Percentiles rank a stretch among this genome's conserved stretches.
Conservation (phyloP, 1,139 yeast genomes). For the Zygosaccharomyces sapae region DNA sequence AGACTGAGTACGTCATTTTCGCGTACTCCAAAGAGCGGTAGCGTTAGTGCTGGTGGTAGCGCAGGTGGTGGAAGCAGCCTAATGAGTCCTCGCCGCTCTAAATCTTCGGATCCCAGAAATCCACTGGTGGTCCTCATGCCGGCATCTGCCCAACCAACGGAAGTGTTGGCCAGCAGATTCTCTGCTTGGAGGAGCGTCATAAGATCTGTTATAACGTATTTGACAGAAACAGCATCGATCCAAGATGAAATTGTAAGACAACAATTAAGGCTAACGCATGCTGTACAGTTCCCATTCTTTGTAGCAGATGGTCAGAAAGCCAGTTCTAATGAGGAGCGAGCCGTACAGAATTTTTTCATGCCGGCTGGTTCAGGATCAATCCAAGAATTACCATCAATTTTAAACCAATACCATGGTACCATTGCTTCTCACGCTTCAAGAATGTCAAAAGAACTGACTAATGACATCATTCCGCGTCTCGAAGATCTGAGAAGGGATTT, state of each 20-base stretch:
- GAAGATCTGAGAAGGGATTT: slow-evolving; percentile 83
- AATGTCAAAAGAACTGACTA: slow-evolving; percentile 66
- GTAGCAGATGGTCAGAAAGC: slow-evolving; percentile 30
- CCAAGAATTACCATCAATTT: slow-evolving; percentile 73
- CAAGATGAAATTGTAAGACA: slow-evolving; percentile 86
- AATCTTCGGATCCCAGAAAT: slow-evolving; percentile 39
- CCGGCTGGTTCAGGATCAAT: slow-evolving; percentile 79
- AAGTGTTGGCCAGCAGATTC: slow-evolving; percentile 75
- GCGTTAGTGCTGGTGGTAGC: background rate
- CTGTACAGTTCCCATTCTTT: slow-evolving; percentile 57
- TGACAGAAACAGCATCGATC: slow-evolving; percentile 74
- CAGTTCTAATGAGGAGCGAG: slow-evolving; percentile 25
- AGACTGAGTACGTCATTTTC: slow-evolving; percentile 9
- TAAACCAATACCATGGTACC: slow-evolving; percentile 69
- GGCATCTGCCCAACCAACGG: slow-evolving; percentile 70
- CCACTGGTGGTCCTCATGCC: slow-evolving; percentile 48
- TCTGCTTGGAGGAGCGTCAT: slow-evolving; percentile 82
- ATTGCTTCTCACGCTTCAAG: slow-evolving; percentile 63
- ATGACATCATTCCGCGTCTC: slow-evolving; percentile 70
- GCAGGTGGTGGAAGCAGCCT: too few species aligned
- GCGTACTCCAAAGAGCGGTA: slow-evolving; percentile 9
- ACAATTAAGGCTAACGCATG: slow-evolving; percentile 75
- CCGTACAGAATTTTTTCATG: slow-evolving; percentile 39
- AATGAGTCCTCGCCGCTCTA: background rate
- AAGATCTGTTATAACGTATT: slow-evolving; percentile 66